These are phyloP conservation scores for Beauveria sp. DNA, from an alignment of 2,329 filamentous ascomycete genomes.

Conservation along the genomic window DNA sequence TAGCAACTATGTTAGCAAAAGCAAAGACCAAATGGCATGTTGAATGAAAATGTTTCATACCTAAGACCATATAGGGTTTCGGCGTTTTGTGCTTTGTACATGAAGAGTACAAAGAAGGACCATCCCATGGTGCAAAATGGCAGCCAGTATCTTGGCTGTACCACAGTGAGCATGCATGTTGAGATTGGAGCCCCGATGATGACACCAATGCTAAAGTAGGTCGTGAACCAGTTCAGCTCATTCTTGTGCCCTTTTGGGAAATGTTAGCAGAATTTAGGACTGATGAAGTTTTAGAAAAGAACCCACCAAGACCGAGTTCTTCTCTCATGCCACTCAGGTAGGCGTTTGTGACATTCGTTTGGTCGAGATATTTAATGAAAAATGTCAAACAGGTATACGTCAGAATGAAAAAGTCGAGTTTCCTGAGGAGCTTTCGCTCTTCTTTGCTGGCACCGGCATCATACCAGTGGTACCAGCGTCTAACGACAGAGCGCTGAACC, in stretches of 20 bases:
- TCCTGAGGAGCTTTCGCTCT: constrained; percentile 38
- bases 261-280: background rate
- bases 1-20: constrained; percentile 11
- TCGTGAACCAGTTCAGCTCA: constrained; percentile 37
- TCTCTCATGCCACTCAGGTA: constrained; percentile 41
- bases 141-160: constrained; percentile 35
- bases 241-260: constrained; percentile 19
- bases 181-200: constrained; percentile 36
- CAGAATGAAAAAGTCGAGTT: constrained; percentile 41
- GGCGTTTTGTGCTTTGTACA: constrained; percentile 29
- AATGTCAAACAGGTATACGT: constrained; percentile 34
- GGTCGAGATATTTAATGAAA: constrained; percentile 37
- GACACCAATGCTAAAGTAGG: constrained; percentile 38
- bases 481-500: background rate
- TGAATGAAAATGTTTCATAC: background rate
- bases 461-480: constrained; percentile 33
- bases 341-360: constrained; percentile 39
- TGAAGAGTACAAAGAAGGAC: constrained; percentile 31
- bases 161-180: constrained; percentile 36
- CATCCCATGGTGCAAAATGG: constrained; percentile 28
- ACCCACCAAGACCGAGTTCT: constrained; percentile 33
- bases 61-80: constrained; percentile 34
- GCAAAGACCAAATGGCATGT: no score
- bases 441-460: constrained; percentile 30
- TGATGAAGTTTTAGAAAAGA: background rate